Base-by-base conservation (phyloP, 2,329 filamentous ascomycete species). In the Microdochium paspali region DNA sequence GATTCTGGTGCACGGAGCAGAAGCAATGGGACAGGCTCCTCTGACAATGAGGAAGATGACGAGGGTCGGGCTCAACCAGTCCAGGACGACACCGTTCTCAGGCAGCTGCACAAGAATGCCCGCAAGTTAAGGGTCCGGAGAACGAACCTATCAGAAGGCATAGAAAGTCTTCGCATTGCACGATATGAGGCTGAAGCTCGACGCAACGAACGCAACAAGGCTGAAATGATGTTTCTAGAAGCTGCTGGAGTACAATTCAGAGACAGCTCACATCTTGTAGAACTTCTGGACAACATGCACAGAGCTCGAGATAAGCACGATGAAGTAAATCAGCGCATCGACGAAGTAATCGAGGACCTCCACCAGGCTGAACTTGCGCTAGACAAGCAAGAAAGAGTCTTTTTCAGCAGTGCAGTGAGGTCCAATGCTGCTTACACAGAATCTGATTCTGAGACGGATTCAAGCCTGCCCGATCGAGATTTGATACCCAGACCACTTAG, bases 321-420 rank as follows among this genome's bases (percentile, higher is more conserved):
- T 31, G 52, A 57, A 47, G 59, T 56, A 10, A 58, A 61, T 46
- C 48, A 57, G n/a, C 53, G 49, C 44, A 52, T 63, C 9, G 56
- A 61, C 6, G 50, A 58, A 32, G 49, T 58, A 40, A 43, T 61
- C 21, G 58, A 61, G 47, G 54, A 60, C 12, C 49, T 60, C n/a
- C 51, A 61, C 28, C 47, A 55, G 20, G 51, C 47, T 23, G 54
- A 58, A 18, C 44, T 51, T 13, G 54, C 54, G 18, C 30, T 61
- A 5, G 51, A 58, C 21, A 46, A 50, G 12, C 54, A 58, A 47
- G 57, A 61, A 48, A 49, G 45, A 20, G 46, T 46, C 23, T 62
- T 63, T 51, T 61, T 56, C 42, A 52, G 48, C 10, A 49, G 51
- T 6, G 53, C 57, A 26, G 50, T 51, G 9, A 53, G 47, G 23